phyloP scores from a whole-genome alignment of 1,284 basidiomycete species.

The Apiotrichum domesticum region DNA sequence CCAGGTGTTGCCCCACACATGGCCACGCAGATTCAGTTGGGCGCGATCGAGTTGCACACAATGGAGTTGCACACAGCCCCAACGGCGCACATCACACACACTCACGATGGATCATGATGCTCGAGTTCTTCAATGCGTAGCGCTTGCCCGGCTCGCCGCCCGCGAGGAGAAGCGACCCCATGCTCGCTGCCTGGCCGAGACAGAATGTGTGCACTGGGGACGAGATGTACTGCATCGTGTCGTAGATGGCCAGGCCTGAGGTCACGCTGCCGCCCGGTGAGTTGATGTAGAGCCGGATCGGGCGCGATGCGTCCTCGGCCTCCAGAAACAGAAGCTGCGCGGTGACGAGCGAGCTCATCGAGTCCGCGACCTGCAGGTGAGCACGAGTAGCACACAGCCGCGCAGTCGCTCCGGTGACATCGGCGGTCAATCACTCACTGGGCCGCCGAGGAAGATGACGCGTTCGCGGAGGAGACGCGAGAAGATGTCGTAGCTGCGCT shows the following conservation, averaged over 20 bases:
- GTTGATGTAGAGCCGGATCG: conserved; percentile 90
- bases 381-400: not conserved
- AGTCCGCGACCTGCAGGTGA: conserved; percentile 65
- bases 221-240: conserved; percentile 81
- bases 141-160: conserved; percentile 80
- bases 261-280: conserved; percentile 91
- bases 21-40: too few relatives aligned
- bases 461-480: conserved; percentile 81
- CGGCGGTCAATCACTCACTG: conserved; percentile 8
- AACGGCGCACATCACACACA: conserved; percentile 13
- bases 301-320: conserved; percentile 83
- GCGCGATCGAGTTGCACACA: not conserved
- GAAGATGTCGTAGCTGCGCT: conserved; percentile 91
- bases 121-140: conserved; percentile 81
- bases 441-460: conserved; percentile 77
- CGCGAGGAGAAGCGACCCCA: conserved; percentile 83
- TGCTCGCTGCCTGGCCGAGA: conserved; percentile 83
- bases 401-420: too few relatives aligned
- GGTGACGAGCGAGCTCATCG: conserved; percentile 73
- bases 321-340: conserved; percentile 89
- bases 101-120: conserved; percentile 95
- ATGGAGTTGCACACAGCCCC: too few relatives aligned
- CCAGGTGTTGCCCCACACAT: too few relatives aligned
- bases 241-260: conserved; percentile 88
- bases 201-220: conserved; percentile 92